Evolutionary conservation across 1,284 basidiomycete genomes (phyloP).

Genomic region (Heliocybe sulcata): DNA sequence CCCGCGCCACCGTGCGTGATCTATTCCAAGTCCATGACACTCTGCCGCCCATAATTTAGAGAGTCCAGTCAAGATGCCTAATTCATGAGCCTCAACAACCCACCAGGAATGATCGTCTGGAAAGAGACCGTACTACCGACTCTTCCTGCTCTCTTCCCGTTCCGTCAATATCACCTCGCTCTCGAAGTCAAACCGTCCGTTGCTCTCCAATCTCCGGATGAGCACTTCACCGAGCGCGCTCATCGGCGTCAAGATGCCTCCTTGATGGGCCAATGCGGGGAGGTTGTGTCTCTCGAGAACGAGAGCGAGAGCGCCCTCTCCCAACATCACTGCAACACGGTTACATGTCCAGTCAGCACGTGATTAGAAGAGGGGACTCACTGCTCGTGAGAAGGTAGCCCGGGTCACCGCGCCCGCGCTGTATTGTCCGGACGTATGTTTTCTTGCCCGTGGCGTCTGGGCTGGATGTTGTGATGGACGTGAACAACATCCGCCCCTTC

Average conservation of each 20-base stretch:
- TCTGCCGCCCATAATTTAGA: no score
- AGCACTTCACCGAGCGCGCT: constrained; percentile 71
- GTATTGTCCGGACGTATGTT: constrained; percentile 51
- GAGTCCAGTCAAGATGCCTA: no score
- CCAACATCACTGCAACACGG: constrained; percentile 51
- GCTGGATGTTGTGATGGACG: constrained; percentile 47
- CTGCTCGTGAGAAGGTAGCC: constrained; percentile 68
- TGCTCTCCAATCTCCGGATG: constrained; percentile 53
- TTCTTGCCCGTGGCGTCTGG: constrained; percentile 32
- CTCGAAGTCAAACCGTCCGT: constrained; percentile 47
- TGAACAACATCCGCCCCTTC: constrained; percentile 48
- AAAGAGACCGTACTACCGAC: constrained; percentile 9
- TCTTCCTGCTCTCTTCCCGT: constrained; percentile 14
- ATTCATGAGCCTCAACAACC: no score
- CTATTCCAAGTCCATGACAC: no score
- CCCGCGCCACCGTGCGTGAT: no score
- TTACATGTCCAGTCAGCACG: no score
- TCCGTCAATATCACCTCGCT: constrained; percentile 30
- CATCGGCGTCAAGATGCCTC: constrained; percentile 76
- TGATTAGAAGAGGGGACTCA: constrained; percentile 24
- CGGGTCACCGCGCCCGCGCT: constrained; percentile 69
- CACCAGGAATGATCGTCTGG: no score
- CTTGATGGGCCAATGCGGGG: constrained; percentile 46
- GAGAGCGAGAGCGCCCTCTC: constrained; percentile 69
- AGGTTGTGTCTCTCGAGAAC: constrained; percentile 45